Evolutionary conservation across 1,284 basidiomycete species (phyloP).

Genomic region (Cryptococcus wingfieldii): DNA sequence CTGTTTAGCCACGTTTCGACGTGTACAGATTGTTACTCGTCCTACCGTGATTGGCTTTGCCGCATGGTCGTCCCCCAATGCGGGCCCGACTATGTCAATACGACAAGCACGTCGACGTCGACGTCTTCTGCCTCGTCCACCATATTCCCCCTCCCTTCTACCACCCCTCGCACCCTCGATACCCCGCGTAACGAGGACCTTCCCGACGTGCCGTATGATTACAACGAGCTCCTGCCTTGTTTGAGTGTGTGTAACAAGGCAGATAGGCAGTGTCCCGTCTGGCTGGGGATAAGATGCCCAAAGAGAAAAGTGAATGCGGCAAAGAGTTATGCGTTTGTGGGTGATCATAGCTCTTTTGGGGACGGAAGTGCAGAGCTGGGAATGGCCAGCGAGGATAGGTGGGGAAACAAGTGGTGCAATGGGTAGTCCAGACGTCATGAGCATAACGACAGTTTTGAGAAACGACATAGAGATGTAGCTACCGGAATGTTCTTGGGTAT

Average conservation of each 20-base stretch:
- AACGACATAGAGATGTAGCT: too few species aligned
- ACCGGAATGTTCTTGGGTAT: not conserved
- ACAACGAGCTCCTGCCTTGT: conserved; percentile 67
- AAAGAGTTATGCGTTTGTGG: conserved; percentile 66
- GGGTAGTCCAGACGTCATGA: conserved; percentile 11
- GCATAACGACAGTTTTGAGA: too few species aligned
- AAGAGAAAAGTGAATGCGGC: conserved; percentile 60
- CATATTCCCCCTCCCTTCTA: conserved; percentile 12
- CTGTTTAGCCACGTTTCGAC: conserved; percentile 70
- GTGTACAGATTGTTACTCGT: conserved; percentile 68
- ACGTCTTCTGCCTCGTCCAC: not conserved
- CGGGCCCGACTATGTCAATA: conserved; percentile 40
- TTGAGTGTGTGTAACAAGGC: conserved; percentile 68
- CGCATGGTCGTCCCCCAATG: conserved; percentile 68
- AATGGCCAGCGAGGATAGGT: conserved; percentile 57
- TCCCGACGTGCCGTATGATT: conserved; percentile 45
- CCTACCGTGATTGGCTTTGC: conserved; percentile 77
- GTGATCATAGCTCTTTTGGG: conserved; percentile 58
- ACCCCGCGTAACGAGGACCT: conserved; percentile 38
- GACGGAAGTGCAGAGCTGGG: conserved; percentile 55
- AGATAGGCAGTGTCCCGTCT: conserved; percentile 70
- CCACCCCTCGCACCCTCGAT: conserved; percentile 51
- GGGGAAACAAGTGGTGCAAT: conserved; percentile 79
- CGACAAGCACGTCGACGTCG: conserved; percentile 22
- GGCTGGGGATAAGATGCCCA: conserved; percentile 70